Evolutionary conservation across 345 rosid species (phyloP), one percentile per base, ranked within the genome.

Genomic region (Pugionium cornutum): DNA sequence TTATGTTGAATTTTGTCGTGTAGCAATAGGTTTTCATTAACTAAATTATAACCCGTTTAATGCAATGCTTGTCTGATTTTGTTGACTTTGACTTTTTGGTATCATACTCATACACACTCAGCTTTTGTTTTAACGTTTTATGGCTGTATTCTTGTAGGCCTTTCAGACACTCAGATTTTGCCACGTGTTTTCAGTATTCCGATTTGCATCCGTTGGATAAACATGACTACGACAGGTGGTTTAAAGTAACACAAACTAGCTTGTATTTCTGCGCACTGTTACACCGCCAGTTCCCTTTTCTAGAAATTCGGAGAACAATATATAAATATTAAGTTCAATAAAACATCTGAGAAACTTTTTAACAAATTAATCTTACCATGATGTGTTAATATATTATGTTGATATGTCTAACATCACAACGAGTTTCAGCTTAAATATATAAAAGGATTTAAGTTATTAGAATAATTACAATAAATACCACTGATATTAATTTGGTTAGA

Each of bases 1-100:
- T 18, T 18, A 18, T 18, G 18, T 18, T 18, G 48, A 7, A 4
- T 37, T 2, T 75, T 79, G 94, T 79, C 89, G 83, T 74, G 74
- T 79, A 78, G 83, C 28, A n/a, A 25, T 51, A 60, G 40, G 57
- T 67, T 53, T 48, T 67, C 27, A 58, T 36, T 51, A 49, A 52
- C 40, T 1, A 34, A 34, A 3, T 34, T 44, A 30, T 9, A 69
- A 28, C 48, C 35, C 41, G 56, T 40, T 45, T 45, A 71, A 53
- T 64, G 69, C 63, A 56, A 26, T 35, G 57, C 62, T 71, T 44
- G 69, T 64, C 70, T 64, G 70, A 56, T 56, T 63, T 57, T 49
- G 10, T 64, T 71, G 70, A 64, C 75, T 71, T 63, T 62, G 68
- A 64, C 62, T 57, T 9, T 71, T 40, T 63, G 57, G 41, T 39